These are phyloP conservation scores for Penicillium taxi DNA, from an alignment of 495 filamentous ascomycete species.

Conservation along the genomic window DNA sequence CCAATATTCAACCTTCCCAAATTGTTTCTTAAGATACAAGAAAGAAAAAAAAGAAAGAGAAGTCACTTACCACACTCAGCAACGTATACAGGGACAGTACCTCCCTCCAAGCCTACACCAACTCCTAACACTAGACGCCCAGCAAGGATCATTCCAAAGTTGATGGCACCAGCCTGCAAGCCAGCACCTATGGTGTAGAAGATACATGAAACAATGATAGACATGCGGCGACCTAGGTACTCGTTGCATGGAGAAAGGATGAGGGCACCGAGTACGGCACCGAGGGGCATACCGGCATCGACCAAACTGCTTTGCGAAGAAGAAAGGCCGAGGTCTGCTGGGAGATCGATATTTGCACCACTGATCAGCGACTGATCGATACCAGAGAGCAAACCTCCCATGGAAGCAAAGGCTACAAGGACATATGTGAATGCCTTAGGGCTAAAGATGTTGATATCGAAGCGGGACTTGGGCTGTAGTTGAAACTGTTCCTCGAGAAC, in stretches of 20 bases:
- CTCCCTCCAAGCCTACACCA: slow-evolving; percentile 54
- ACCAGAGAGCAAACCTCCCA: slow-evolving; percentile 55
- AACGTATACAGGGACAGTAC: slow-evolving; percentile 54
- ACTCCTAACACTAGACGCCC: slow-evolving; percentile 52
- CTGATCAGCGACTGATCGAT: slow-evolving; percentile 54
- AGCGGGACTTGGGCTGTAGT: slow-evolving; percentile 20
- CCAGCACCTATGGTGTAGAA: slow-evolving; percentile 53
- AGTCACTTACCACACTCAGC: slow-evolving; percentile 35
- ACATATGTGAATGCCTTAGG: slow-evolving; percentile 48
- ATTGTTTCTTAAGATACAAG: too few relatives aligned
- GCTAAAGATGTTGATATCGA: slow-evolving; percentile 27
- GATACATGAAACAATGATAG: slow-evolving; percentile 51
- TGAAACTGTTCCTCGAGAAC: slow-evolving; percentile 27
- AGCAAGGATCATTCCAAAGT: slow-evolving; percentile 53
- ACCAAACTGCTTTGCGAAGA: slow-evolving; percentile 44
- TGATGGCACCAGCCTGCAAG: slow-evolving; percentile 50
- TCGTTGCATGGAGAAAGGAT: slow-evolving; percentile 51
- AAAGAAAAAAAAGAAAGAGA: too few relatives aligned
- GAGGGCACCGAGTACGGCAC: slow-evolving; percentile 52
- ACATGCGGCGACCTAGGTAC: slow-evolving; percentile 48
- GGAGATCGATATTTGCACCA: slow-evolving; percentile 53
- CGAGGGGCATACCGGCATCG: slow-evolving; percentile 52
- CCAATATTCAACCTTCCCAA: too few relatives aligned
- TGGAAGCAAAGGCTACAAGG: slow-evolving; percentile 54
- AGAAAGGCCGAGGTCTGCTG: slow-evolving; percentile 36